Evolutionary conservation across 1,139 yeast species (phyloP), one percentile per base, ranked within the genome.

Genomic region (Geotrichum citri-aurantii): DNA sequence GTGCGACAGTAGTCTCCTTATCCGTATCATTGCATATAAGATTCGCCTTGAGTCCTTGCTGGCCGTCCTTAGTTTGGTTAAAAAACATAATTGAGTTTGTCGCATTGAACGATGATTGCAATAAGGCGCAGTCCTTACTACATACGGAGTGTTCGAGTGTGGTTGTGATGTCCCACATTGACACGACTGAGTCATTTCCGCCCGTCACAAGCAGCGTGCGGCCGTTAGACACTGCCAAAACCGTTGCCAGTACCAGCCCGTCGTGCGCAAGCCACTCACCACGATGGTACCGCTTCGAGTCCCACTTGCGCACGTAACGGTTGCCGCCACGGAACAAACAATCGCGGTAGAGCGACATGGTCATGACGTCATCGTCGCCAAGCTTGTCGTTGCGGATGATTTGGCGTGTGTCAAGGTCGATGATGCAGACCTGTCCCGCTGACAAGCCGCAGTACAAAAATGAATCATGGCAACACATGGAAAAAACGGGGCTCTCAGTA

Each of bases 321-420:
- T 57, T 59, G 11, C 58, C 59, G 85, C 87, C 67, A 80, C 81
- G 49, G 69, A 80, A 82, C 12, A 84, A 73, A 64, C 80, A 79
- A 62, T 80, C 82, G 12, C 75, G 75, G 61, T 75, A 73, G 12
- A 85, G 80, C 0, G 86, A 82, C 27, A 84, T 64, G 0, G 86
- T 75, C 58, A 78, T 75, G 8, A 83, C 78, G 59, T 81, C 85
- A 24, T 75, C 77, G 37, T 73, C 72, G 66, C 50, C 85, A 77
- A 48, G 64, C 50, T 58, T 64, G 58, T 68, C 74, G 1, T 65
- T 65, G 11, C 66, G 82, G 76, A 90, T 79, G 61, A 86, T 76
- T 69, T 91, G 97, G 55, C 79, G 79, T 0, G 97, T 90, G 57
- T 85, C 82, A 57, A 91, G 75, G 67, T 92, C 97, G 93, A 96